Evolutionary conservation across 2,329 filamentous ascomycete genomes (phyloP), one percentile per base, ranked within the genome.

Genomic region (Fusarium bactridioides): DNA sequence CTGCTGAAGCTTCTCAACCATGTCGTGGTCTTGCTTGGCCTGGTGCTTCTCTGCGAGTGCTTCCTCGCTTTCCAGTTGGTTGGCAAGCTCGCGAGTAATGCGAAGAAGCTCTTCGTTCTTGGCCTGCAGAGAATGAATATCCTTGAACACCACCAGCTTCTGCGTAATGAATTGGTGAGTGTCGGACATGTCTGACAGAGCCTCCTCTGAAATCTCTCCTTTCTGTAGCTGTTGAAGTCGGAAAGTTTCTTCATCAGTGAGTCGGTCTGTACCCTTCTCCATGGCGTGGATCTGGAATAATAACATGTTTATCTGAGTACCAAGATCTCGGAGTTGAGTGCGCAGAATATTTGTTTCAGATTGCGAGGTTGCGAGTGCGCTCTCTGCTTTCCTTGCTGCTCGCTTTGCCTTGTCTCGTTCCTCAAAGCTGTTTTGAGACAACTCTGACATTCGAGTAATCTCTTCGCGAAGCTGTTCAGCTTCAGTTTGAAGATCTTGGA

Each of bases 31-130:
- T 67, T 90, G 83, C 68, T 88, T 87, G 10, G 89, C 88, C 77
- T 91, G 87, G 67, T 88, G 85, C 79, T 91, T 90, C 11, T 87
- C 88, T 11, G 88, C 87, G 48, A 92, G 86, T 2, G 94, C 94
- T 79, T 98, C 95, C 75, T 95, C 93, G 57, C 93, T 95, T 82
- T 98, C 96, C 87, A 98, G 94, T 80, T 93, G 90, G 68, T 95
- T 93, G 13, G 94, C 94, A 19, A 99, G 86, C 73, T 97, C 90
- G 43, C 95, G 91, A 9, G 94, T 93, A 74, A 97, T 91, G 55
- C 92, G 91, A 29, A 98, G 86, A 25, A 98, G 87, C 72, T 96
- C 92, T 68, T 92, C 87, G 73, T 99, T 98, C 85, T 97, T 94
- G 66, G 92, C 88, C 78, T 98, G 94, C 15, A 99, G 85, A 61